Percentiles rank a stretch among this genome's conserved stretches.
Conservation (phyloP, 768 basidiomycete genomes). For the Amanita rimosa region DNA sequence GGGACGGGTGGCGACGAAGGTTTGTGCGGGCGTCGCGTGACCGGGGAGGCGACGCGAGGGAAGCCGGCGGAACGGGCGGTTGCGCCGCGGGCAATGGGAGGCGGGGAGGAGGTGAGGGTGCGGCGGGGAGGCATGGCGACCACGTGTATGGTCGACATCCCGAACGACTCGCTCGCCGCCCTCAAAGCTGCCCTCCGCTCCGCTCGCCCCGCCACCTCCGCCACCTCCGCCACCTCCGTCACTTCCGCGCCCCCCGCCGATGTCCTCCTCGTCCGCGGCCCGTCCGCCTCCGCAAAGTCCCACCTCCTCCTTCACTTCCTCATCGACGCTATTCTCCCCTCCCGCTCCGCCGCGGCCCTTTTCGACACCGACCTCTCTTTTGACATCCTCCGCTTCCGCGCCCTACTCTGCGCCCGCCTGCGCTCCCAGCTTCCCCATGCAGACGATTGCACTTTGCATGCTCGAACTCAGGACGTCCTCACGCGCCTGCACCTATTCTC, state of each 20-base stretch:
- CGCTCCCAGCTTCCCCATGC: conserved; percentile 15
- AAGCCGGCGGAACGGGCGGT: conserved; percentile 58
- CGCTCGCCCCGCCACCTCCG: conserved; percentile 1
- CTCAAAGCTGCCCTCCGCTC: conserved; percentile 7
- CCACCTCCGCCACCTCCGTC: conserved; percentile 11
- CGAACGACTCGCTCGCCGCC: conserved; percentile 5
- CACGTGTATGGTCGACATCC: conserved; percentile 7
- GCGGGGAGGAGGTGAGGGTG: conserved; percentile 29
- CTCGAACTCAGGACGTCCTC: conserved; percentile 29
- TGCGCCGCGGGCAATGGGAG: conserved; percentile 39
- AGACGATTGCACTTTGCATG: conserved; percentile 9
- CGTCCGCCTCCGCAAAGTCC: conserved; percentile 66
- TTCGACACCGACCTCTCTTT: conserved; percentile 66
- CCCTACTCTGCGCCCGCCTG: conserved; percentile 40
- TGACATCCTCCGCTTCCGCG: conserved; percentile 39
- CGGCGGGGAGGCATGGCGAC: conserved; percentile 24
- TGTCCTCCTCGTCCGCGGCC: conserved; percentile 69
- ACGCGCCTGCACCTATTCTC: conserved; percentile 54
- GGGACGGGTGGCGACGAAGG: conserved; percentile 45
- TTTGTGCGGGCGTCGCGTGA: conserved; percentile 27
- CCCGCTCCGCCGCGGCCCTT: conserved; percentile 46
- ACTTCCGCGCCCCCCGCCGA: no score
- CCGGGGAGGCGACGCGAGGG: conserved; percentile 41
- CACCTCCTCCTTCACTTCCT: conserved; percentile 63
- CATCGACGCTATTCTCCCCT: conserved; percentile 43